Base-by-base conservation (phyloP, 2,329 filamentous ascomycete species). In the Pseudophaeomoniella oleicola region DNA sequence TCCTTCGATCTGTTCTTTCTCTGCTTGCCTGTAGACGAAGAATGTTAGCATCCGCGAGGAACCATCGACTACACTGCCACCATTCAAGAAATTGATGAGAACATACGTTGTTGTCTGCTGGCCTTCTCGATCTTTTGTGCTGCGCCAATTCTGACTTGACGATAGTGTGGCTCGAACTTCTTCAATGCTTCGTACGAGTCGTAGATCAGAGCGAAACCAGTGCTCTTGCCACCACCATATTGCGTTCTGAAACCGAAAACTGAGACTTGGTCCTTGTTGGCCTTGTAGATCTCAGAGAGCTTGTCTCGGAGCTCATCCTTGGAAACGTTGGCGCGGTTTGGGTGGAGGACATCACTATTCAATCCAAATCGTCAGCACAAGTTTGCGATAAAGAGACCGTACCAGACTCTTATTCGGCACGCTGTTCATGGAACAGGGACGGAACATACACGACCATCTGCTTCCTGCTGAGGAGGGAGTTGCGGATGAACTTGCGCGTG, bases 401-500 rank as follows among this genome's bases (percentile, higher is more conserved):
- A n/a, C n/a, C n/a, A n/a, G n/a, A n/a, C n/a, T n/a, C n/a, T n/a
- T n/a, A n/a, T n/a, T n/a, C n/a, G n/a, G n/a, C n/a, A n/a, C n/a
- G n/a, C n/a, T n/a, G n/a, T n/a, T n/a, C n/a, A n/a, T n/a, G n/a
- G n/a, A n/a, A n/a, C n/a, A n/a, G n/a, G n/a, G n/a, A n/a, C n/a
- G n/a, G 43, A 46, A 80, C 82, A 78, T 85, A 94, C 88, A 94
- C 83, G 71, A 94, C 88, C 85, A 96, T 94, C 81, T 96, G 88
- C 78, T 93, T 94, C 67, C 88, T 83, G 66, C 81, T 85, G 64
- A 98, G 81, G 62, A 98, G 85, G 67, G 90, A 84, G 80, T 98
- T 98, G 75, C 87, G 85, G 72, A 96, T 92, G 83, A 98, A 98
- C 77, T 96, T 96, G 83, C 90, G 88, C 70, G 90, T 98, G 74